Percentiles rank a stretch among this genome's conserved stretches.
These are phyloP conservation scores for Aplosporella prunicola DNA, from an alignment of 2,329 filamentous ascomycete genomes.

Conservation along the genomic window DNA sequence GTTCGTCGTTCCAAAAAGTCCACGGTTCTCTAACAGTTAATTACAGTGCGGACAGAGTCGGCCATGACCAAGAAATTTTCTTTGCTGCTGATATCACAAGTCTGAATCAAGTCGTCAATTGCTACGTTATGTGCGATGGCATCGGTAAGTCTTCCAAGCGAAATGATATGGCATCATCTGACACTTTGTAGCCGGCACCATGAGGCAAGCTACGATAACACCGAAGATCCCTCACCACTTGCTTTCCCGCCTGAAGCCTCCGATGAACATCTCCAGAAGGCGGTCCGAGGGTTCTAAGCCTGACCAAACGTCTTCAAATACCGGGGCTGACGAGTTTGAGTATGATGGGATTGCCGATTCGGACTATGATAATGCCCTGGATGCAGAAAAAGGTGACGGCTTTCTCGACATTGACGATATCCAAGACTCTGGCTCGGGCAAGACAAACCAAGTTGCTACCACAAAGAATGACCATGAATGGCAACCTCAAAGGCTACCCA, in stretches of 20 bases:
- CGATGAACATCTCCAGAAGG: constrained; percentile 20
- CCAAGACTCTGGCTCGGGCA: neutral
- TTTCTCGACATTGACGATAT: neutral
- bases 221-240: constrained; percentile 40
- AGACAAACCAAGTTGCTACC: neutral
- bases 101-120: constrained; percentile 51
- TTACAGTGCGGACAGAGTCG: constrained; percentile 55
- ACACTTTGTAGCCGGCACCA: constrained; percentile 42
- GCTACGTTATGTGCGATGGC: constrained; percentile 73
- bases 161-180: constrained; percentile 5
- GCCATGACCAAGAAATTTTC: constrained; percentile 49
- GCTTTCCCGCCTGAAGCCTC: constrained; percentile 18
- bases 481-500: constrained; percentile 48
- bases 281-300: constrained; percentile 16
- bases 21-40: neutral
- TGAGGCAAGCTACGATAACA: constrained; percentile 43
- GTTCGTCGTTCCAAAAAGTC: neutral
- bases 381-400: too few species aligned
- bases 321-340: too few species aligned
- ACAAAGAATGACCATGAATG: too few species aligned
- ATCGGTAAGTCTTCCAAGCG: constrained; percentile 46
- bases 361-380: too few species aligned
- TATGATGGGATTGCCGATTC: too few species aligned
- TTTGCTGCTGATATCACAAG: constrained; percentile 49
- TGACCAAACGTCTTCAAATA: constrained; percentile 11